Evolutionary conservation across 305 asterid species (phyloP), one percentile per base, ranked within the genome.

Genomic region (Fraxinus sp.): DNA sequence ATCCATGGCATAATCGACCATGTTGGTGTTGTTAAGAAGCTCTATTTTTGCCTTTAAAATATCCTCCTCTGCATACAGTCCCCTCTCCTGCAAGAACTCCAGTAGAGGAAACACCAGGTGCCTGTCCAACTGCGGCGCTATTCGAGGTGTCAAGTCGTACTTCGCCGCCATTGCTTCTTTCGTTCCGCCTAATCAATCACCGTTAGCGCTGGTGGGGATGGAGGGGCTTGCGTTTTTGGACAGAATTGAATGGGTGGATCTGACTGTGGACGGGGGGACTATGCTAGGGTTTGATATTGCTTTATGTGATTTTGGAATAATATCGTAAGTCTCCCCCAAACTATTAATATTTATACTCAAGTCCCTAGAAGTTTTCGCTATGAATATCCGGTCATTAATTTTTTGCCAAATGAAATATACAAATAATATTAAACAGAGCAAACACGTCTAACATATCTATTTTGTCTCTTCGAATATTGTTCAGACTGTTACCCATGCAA

Each of bases 1-100:
- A 80, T 94, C 99, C 98, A 96, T 94, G 77, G 98, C 98, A 66
- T 91, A 94, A 83, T 94, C 99, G 78, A 94, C 99, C 98, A 96
- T 96, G 80, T 96, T 94, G 4, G 99, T 96, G 66, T 93, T 87
- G 80, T 93, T 93, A 4, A 96, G 97, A 8, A 93, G 90, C 87
- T 91, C 91, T 66, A 96, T 92, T 86, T 96, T 96, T 0, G 97
- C 97, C 89, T 91, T 93, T 79, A 96, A 85, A 22, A 96, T 90
- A 74, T 92, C 93, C 80, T 89, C 94, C 85, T 93, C 97, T 0
- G 94, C 85, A 36, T 96, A 92, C 46, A 96, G 37, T 43, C 84
- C 91, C 26, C 88, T 88, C 87, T 96, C 98, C 87, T 96, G 99
- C 84, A 96, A 86, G 76, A 94, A 96, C 83, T 96, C 98, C 0